Base-by-base conservation (phyloP, 108 stramenopile species). In the Chaetoceros muelleri region DNA sequence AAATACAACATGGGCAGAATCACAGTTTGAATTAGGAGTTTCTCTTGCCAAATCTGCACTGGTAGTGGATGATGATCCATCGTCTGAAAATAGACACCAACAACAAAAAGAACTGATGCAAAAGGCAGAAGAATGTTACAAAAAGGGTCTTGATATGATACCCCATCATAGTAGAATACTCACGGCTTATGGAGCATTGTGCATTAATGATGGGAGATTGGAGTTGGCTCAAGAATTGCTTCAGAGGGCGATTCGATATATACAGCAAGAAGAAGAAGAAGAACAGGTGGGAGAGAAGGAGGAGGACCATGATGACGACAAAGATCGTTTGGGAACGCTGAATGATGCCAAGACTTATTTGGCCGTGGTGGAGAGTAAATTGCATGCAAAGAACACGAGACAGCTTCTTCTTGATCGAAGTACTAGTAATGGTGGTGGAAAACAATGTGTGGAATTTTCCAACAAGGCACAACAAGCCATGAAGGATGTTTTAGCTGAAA, bases 101-200 rank as follows among this genome's bases (percentile, higher is more conserved):
- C 5, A 5, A 13, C 34, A 51, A 23, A 19, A 48, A 30, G 57
- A 23, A 7, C 21, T 44, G 3, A 31, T 17, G n/a, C 7, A n/a
- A 10, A 24, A 57, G 21, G 64, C 64, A 3, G 53, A 55, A 23
- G 10, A 17, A 18, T 30, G 48, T 24, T 65, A 65, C 44, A 31
- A 58, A 44, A 22, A 65, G 7, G 57, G 47, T 1, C 29, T 65
- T 7, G 49, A 58, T 40, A 40, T 65, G 7, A 55, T 58, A 8
- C 57, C 64, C 1, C 23, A 25, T 22, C 64, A 65, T 26, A 47
- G 26, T 2, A 23, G 20, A 18, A 3, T 51, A 28, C 26, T 58
- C 30, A 55, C 57, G 1, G 64, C 64, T 1, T 65, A 58, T 44
- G 64, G 64, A 19, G 44, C 57, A 20, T 28, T 65, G 46, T 50